Percentiles rank a stretch among this genome's conserved stretches.
These are phyloP conservation scores for Candida silvatica DNA, from an alignment of 805 yeast genomes.

Conservation along the genomic window DNA sequence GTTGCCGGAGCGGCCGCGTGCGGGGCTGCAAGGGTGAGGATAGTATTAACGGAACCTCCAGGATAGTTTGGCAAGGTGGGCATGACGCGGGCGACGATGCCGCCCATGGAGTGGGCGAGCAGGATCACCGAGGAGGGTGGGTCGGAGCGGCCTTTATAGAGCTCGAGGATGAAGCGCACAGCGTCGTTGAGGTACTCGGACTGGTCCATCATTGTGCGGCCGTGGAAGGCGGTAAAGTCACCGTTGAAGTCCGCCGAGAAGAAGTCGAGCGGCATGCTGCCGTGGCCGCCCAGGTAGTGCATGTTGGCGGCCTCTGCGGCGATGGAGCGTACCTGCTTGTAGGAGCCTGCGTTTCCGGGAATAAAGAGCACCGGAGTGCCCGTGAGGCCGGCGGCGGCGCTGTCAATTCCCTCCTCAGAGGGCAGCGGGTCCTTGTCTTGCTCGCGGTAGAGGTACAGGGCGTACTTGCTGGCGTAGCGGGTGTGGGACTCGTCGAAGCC, in stretches of 20 bases:
- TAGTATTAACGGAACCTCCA: constrained; percentile 68
- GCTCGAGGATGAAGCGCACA: constrained; percentile 57
- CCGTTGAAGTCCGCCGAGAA: constrained; percentile 93
- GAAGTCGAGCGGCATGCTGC: constrained; percentile 57
- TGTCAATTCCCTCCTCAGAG: constrained; percentile 21
- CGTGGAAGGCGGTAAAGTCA: constrained; percentile 94
- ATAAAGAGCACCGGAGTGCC: constrained; percentile 90
- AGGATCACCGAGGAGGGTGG: constrained; percentile 56
- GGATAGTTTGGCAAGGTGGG: constrained; percentile 70
- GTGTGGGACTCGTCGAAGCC: constrained; percentile 70
- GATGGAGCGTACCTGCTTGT: constrained; percentile 81
- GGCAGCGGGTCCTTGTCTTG: constrained; percentile 62
- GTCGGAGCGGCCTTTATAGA: constrained; percentile 37
- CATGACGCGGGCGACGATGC: constrained; percentile 83
- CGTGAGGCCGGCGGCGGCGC: constrained; percentile 21
- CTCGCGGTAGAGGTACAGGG: constrained; percentile 81
- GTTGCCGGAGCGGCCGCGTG: constrained; percentile 90
- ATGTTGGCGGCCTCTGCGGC: constrained; percentile 70
- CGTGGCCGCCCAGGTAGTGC: constrained; percentile 31
- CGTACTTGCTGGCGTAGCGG: constrained; percentile 69
- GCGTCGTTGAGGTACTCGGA: constrained; percentile 93
- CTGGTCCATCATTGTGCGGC: constrained; percentile 86
- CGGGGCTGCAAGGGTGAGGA: constrained; percentile 82
- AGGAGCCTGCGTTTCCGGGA: constrained; percentile 97
- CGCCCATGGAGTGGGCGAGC: constrained; percentile 96